These are phyloP conservation scores for Cutaneotrichosporon sp. DNA, from an alignment of 1,284 basidiomycete species.

Conservation along the genomic window DNA sequence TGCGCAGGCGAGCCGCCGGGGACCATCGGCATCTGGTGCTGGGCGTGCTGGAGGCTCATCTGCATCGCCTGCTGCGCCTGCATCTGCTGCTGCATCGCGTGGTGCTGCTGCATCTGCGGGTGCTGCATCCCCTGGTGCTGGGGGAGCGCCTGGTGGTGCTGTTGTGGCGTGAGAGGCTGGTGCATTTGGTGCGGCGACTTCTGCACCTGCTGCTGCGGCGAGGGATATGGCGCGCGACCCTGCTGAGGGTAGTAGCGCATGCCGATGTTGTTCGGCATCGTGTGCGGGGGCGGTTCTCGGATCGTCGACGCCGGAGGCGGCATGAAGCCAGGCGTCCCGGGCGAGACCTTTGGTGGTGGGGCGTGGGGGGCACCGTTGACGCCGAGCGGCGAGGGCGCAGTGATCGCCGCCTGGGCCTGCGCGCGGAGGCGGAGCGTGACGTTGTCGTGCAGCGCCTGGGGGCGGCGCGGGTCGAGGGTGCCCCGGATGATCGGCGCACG, in stretches of 20 bases:
- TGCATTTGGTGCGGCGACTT: conserved; percentile 9
- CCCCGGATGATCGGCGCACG: conserved; percentile 39
- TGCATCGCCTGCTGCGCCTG: conserved; percentile 4
- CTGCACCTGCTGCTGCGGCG: conserved; percentile 8
- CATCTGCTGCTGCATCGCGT: conserved; percentile 11
- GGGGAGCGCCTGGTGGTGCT: conserved; percentile 6
- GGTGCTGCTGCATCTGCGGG: conserved; percentile 5
- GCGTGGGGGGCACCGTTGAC: conserved; percentile 20
- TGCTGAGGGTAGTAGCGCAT: conserved; percentile 10
- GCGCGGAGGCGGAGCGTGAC: conserved; percentile 22
- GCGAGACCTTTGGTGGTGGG: conserved; percentile 10
- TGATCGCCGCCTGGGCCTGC: conserved; percentile 19
- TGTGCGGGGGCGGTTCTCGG: conserved; percentile 25
- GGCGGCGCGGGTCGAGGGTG: conserved; percentile 44
- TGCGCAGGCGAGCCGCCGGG: conserved; percentile 3
- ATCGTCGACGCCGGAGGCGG: conserved; percentile 13
- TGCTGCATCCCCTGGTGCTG: conserved; percentile 10
- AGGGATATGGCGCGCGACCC: conserved; percentile 2
- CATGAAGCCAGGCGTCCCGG: conserved; percentile 14
- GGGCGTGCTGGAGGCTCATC: background rate
- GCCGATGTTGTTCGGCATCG: conserved; percentile 7
- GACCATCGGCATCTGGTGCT: conserved; percentile 2
- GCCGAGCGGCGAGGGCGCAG: conserved; percentile 12
- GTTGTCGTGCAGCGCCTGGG: conserved; percentile 44
- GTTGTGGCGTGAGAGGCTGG: conserved; percentile 4